Evolutionary conservation across 306 rosid species (phyloP).

Genomic region (Hippophae tibetana): DNA sequence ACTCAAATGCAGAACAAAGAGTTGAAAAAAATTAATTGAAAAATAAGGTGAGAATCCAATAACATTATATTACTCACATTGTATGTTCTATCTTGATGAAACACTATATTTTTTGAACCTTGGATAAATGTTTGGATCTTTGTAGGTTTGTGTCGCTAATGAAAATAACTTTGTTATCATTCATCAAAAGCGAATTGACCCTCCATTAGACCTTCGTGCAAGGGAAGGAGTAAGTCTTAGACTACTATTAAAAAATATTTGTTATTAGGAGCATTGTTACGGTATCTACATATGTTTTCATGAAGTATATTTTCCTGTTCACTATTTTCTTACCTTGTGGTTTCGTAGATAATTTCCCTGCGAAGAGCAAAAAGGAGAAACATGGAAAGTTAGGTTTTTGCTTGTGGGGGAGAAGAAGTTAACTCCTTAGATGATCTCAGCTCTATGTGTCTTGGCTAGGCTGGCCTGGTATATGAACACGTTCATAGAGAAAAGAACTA

Average conservation of each 20-base stretch:
- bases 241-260: too few relatives aligned
- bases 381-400: constrained; percentile 92
- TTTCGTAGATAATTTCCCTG: constrained; percentile 69
- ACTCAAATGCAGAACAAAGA: constrained; percentile 92
- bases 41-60: constrained; percentile 35
- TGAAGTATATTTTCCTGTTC: background rate
- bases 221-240: constrained; percentile 43
- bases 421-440: constrained; percentile 88
- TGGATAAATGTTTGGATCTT: constrained; percentile 2
- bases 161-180: constrained; percentile 73
- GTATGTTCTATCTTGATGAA: background rate
- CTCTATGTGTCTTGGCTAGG: constrained; percentile 91
- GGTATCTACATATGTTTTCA: too few relatives aligned
- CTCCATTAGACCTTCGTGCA: constrained; percentile 87
- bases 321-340: background rate
- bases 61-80: background rate
- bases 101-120: background rate
- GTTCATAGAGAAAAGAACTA: constrained; percentile 94
- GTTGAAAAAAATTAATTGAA: constrained; percentile 76
- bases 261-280: too few relatives aligned
- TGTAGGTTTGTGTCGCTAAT: constrained; percentile 74
- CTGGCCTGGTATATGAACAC: constrained; percentile 93
- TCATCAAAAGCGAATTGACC: constrained; percentile 95
- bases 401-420: constrained; percentile 95
- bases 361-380: constrained; percentile 97